These are phyloP conservation scores for Macroventuria anomochaeta DNA, from an alignment of 2,329 filamentous ascomycete species.

Conservation along the genomic window DNA sequence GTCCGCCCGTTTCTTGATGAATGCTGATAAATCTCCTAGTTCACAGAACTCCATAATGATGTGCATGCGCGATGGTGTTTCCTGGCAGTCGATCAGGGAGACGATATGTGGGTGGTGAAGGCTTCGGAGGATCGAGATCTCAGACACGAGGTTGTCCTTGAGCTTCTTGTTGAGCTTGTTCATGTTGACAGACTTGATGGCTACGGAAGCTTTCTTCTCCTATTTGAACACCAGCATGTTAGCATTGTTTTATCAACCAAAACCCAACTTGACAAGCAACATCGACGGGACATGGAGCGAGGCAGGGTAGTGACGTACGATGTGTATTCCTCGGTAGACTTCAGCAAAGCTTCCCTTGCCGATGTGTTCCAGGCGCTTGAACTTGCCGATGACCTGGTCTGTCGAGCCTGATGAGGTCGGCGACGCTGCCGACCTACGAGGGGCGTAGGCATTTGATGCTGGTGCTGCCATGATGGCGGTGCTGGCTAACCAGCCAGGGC, in stretches of 20 bases:
- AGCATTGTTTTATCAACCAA: background rate
- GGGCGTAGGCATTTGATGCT: constrained; percentile 36
- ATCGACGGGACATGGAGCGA: background rate
- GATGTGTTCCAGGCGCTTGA: constrained; percentile 85
- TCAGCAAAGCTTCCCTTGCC: constrained; percentile 97
- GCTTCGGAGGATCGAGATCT: constrained; percentile 93
- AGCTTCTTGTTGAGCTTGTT: constrained; percentile 92
- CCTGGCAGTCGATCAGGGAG: constrained; percentile 91
- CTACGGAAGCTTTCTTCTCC: constrained; percentile 82
- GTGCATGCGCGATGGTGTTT: constrained; percentile 87
- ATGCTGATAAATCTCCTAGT: constrained; percentile 89
- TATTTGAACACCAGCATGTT: constrained; percentile 45
- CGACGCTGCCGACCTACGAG: constrained; percentile 47
- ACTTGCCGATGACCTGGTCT: constrained; percentile 69
- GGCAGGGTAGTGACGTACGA: constrained; percentile 62
- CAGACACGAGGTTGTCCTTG: constrained; percentile 91
- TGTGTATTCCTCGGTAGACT: constrained; percentile 86
- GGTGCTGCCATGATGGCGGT: constrained; percentile 47
- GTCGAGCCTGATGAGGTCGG: constrained; percentile 42
- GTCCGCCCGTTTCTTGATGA: constrained; percentile 92
- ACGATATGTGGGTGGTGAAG: constrained; percentile 97
- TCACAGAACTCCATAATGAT: constrained; percentile 99
- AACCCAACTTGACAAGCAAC: background rate
- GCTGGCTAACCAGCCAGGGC: constrained; percentile 39
- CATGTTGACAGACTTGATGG: constrained; percentile 95